These are phyloP conservation scores for Arthrobotrys sphaeroides DNA, from an alignment of 2,329 filamentous ascomycete species.

Conservation along the genomic window DNA sequence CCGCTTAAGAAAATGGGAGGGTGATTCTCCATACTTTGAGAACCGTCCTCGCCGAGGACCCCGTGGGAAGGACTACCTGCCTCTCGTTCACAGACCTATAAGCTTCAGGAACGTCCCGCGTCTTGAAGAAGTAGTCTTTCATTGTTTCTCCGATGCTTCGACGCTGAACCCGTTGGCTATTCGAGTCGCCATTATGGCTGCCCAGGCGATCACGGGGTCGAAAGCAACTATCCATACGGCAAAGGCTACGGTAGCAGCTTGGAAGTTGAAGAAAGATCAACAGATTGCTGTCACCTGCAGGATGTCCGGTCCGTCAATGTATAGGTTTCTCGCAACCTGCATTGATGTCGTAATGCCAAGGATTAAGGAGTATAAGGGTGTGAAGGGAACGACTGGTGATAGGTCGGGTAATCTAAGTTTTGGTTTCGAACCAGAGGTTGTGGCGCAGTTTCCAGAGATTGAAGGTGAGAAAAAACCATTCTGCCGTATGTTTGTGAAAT, in stretches of 20 bases:
- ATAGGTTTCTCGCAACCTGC: conserved; percentile 89
- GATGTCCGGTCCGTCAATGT: conserved; percentile 80
- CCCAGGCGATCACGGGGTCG: conserved; percentile 86
- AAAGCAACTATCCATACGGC: conserved; percentile 75
- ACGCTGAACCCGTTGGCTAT: conserved; percentile 77
- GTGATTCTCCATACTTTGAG: conserved; percentile 91
- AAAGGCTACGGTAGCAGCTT: conserved; percentile 76
- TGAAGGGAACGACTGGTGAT: conserved; percentile 81
- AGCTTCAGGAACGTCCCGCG: conserved; percentile 86
- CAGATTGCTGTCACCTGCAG: conserved; percentile 79
- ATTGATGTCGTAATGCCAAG: conserved; percentile 89
- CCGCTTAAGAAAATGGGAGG: conserved; percentile 84
- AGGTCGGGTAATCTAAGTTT: conserved; percentile 86
- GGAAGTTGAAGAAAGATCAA: conserved; percentile 76
- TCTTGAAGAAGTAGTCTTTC: conserved; percentile 81
- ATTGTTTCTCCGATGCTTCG: conserved; percentile 75
- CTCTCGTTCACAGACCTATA: conserved; percentile 76
- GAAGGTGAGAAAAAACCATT: conserved; percentile 74
- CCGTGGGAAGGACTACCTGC: conserved; percentile 77
- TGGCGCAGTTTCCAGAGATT: conserved; percentile 89
- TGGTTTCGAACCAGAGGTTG: conserved; percentile 77
- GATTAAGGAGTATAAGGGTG: conserved; percentile 94
- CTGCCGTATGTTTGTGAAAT: neutral
- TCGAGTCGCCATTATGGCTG: conserved; percentile 81
- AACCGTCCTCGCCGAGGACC: conserved; percentile 86